These are phyloP conservation scores for Biscogniauxia marginata DNA, from an alignment of 2,329 filamentous ascomycete genomes.

Conservation along the genomic window DNA sequence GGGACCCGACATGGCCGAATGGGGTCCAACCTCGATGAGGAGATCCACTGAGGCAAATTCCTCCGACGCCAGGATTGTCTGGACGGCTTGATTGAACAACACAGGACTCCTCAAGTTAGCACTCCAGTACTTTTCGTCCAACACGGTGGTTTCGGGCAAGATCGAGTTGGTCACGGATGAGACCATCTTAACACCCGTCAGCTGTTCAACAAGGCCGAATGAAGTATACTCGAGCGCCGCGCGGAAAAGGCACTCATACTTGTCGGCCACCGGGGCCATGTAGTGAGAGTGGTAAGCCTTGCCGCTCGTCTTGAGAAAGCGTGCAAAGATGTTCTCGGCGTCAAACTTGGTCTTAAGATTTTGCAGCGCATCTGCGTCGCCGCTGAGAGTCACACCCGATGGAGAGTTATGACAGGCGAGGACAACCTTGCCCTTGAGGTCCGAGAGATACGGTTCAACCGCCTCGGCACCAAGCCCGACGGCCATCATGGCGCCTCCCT, in stretches of 20 bases:
- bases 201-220: too few relatives aligned
- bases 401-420: neutral
- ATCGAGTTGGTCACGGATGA: too few relatives aligned
- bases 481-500: constrained; percentile 22
- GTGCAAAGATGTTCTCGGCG: neutral
- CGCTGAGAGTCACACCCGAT: neutral
- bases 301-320: neutral
- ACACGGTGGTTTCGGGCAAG: too few relatives aligned
- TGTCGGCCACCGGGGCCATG: neutral
- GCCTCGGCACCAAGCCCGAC: constrained; percentile 14
- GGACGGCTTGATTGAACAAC: neutral
- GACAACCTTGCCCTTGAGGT: neutral
- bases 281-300: neutral
- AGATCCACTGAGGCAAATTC: too few relatives aligned
- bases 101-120: neutral
- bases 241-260: too few relatives aligned
- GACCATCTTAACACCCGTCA: too few relatives aligned
- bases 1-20: neutral
- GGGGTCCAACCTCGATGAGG: neutral
- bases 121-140: too few relatives aligned
- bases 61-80: neutral
- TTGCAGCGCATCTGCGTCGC: neutral
- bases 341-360: neutral
- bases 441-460: neutral
- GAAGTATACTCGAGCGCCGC: too few relatives aligned